phyloP scores from a whole-genome alignment of 2,329 filamentous ascomycete genomes.

The Fusarium armeniacum region DNA sequence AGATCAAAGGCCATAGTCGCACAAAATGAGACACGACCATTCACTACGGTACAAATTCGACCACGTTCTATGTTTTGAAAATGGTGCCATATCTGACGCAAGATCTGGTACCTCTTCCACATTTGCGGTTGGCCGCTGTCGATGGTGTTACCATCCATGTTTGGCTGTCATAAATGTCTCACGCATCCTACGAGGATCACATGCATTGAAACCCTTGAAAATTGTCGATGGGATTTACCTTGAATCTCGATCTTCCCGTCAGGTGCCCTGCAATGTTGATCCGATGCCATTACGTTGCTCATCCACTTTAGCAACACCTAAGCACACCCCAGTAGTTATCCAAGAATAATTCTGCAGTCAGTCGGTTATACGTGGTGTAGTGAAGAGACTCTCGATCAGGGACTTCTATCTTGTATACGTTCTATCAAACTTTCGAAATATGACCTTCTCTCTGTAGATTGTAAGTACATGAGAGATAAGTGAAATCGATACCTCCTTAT shows the following conservation, averaged over 20 bases:
- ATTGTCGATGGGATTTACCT: background rate
- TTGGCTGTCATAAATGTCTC: background rate
- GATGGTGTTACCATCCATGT: background rate
- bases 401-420: background rate
- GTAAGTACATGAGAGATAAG: background rate
- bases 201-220: slow-evolving; percentile 19
- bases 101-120: slow-evolving; percentile 2
- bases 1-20: slow-evolving; percentile 24
- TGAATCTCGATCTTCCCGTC: slow-evolving; percentile 27
- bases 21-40: slow-evolving; percentile 47
- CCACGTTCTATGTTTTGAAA: slow-evolving; percentile 20
- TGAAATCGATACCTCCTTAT: background rate
- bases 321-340: background rate
- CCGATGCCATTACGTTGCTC: slow-evolving; percentile 39
- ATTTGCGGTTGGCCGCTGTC: background rate
- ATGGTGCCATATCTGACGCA: slow-evolving; percentile 33
- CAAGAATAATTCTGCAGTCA: background rate
- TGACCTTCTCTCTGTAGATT: background rate
- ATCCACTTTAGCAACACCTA: slow-evolving; percentile 1
- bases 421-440: background rate
- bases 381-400: background rate
- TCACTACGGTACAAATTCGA: slow-evolving; percentile 35
- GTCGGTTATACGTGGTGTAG: background rate
- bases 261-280: slow-evolving; percentile 11
- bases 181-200: slow-evolving; percentile 22